Conservation (phyloP, 139 green algal genomes). For the Mesotaenium endlicherianum region DNA sequence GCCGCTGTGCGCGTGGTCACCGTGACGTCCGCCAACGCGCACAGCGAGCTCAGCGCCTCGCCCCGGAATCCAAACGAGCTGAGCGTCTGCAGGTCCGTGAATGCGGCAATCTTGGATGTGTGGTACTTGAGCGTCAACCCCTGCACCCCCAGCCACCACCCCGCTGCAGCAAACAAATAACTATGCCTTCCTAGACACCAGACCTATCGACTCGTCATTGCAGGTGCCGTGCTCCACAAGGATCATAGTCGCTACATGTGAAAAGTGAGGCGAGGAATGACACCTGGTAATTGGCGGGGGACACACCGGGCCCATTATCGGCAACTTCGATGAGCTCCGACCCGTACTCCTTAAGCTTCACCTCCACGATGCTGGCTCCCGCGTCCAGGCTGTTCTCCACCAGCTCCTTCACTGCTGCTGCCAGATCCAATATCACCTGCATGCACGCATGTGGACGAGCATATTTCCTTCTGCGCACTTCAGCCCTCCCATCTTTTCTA, state of each 20-base stretch:
- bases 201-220: too few relatives aligned
- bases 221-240: too few relatives aligned
- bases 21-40: slow-evolving; percentile 67
- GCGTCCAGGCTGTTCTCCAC: slow-evolving; percentile 96
- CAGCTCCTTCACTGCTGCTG: slow-evolving; percentile 76
- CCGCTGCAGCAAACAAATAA: too few relatives aligned
- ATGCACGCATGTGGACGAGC: background rate
- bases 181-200: too few relatives aligned
- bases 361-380: slow-evolving; percentile 85
- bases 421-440: slow-evolving; percentile 84
- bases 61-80: slow-evolving; percentile 92
- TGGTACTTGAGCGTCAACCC: slow-evolving; percentile 88
- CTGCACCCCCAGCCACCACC: too few relatives aligned
- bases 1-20: slow-evolving; percentile 76
- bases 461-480: too few relatives aligned
- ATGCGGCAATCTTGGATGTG: slow-evolving; percentile 88
- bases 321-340: slow-evolving; percentile 85
- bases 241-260: too few relatives aligned
- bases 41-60: slow-evolving; percentile 91
- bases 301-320: slow-evolving; percentile 88
- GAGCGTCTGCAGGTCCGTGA: slow-evolving; percentile 74
- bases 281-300: slow-evolving; percentile 63
- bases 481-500: too few relatives aligned
- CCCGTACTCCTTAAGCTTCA: slow-evolving; percentile 82
- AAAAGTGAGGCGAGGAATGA: too few relatives aligned